Conservation (phyloP, 2,329 filamentous ascomycete genomes). For the Byssothecium circinans region DNA sequence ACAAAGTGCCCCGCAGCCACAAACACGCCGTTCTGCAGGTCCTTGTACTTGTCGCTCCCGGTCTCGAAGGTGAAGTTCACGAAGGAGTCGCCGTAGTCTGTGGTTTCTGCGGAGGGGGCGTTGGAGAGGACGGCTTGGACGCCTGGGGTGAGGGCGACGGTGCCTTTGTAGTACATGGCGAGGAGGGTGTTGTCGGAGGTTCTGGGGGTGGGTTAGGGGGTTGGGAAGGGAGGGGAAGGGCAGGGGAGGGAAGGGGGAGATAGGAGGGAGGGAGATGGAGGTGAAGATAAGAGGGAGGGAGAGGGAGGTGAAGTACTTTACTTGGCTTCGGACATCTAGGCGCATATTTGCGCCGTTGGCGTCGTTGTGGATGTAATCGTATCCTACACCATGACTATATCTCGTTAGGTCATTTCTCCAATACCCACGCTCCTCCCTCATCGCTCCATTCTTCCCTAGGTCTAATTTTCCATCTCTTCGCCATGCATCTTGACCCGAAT, state of each 20-base stretch:
- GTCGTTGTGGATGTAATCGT: conserved; percentile 39
- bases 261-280: background rate
- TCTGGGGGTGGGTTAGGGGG: conserved; percentile 3
- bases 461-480: too few species aligned
- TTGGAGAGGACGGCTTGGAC: conserved; percentile 28
- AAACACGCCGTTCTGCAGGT: conserved; percentile 31
- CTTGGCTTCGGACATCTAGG: conserved; percentile 24
- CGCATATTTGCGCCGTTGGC: conserved; percentile 29
- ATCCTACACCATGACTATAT: conserved; percentile 32
- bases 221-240: background rate
- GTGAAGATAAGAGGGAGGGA: background rate
- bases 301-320: background rate
- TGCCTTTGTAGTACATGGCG: conserved; percentile 40
- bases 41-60: conserved; percentile 30
- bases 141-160: conserved; percentile 24
- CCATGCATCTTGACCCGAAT: too few species aligned
- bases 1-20: conserved; percentile 36
- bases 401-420: too few species aligned
- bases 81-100: conserved; percentile 34
- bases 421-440: too few species aligned
- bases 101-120: conserved; percentile 27
- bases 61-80: conserved; percentile 36
- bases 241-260: background rate
- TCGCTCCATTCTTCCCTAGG: too few species aligned
- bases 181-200: conserved; percentile 26